Evolutionary conservation across 192 early-diverging fungal genomes (phyloP).

Genomic region (Backusella macrospora): DNA sequence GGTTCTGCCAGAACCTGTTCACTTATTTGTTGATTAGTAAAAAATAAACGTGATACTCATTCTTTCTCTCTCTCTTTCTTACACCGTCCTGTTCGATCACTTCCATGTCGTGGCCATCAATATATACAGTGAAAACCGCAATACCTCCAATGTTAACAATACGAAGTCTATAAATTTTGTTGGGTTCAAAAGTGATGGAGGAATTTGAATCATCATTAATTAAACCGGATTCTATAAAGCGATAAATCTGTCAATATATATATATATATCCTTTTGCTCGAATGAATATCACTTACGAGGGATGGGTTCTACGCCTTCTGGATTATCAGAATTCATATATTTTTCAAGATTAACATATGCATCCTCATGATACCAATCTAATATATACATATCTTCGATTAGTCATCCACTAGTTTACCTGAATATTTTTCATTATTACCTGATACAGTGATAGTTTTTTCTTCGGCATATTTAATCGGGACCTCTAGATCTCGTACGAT

Average conservation of each 20-base stretch:
- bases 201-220: conserved; percentile 60
- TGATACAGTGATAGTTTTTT: conserved; percentile 62
- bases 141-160: conserved; percentile 83
- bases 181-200: conserved; percentile 64
- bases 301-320: conserved; percentile 73
- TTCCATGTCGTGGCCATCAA: conserved; percentile 76
- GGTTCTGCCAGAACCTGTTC: conserved; percentile 58
- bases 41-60: too few relatives aligned
- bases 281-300: conserved; percentile 41
- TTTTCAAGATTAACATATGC: conserved; percentile 51
- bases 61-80: conserved; percentile 25
- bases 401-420: conserved; percentile 29
- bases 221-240: conserved; percentile 60
- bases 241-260: not conserved
- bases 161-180: conserved; percentile 84
- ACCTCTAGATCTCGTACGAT: conserved; percentile 66
- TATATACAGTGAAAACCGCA: conserved; percentile 74
- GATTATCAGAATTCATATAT: conserved; percentile 69
- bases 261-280: too few relatives aligned
- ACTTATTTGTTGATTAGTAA: conserved; percentile 27
- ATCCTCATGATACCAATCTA: conserved; percentile 76
- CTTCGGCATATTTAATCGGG: conserved; percentile 71
- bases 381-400: not conserved
- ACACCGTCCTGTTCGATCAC: conserved; percentile 84
- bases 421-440: conserved; percentile 43